Conservation (phyloP, 2,329 filamentous ascomycete species). For the Zopfia rhizophila region DNA sequence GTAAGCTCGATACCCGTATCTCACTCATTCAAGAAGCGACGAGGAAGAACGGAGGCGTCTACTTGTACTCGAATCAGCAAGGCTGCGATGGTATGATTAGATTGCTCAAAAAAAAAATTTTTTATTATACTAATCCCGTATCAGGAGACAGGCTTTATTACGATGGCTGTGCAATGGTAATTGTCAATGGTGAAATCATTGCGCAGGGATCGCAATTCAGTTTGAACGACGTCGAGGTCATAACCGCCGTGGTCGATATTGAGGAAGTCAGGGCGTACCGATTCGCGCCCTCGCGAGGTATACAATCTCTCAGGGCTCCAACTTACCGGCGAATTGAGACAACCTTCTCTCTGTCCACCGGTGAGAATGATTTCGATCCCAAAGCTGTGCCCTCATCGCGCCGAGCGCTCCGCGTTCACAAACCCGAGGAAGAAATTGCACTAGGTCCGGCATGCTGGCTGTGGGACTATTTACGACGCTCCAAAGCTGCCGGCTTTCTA, state of each 20-base stretch:
- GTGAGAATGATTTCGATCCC: conserved; percentile 56
- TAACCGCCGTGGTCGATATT: conserved; percentile 67
- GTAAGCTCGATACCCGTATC: conserved; percentile 72
- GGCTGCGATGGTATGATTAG: conserved; percentile 59
- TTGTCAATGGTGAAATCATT: conserved; percentile 70
- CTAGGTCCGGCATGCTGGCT: conserved; percentile 73
- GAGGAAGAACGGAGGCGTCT: conserved; percentile 68
- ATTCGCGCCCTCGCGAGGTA: conserved; percentile 63
- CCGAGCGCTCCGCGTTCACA: conserved; percentile 64
- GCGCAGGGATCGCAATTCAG: conserved; percentile 75
- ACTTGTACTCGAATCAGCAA: conserved; percentile 72
- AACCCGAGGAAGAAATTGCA: conserved; percentile 72
- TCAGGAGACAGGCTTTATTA: conserved; percentile 48
- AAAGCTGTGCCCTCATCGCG: conserved; percentile 57
- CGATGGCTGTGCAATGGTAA: conserved; percentile 69
- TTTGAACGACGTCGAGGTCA: conserved; percentile 65
- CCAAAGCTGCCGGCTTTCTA: conserved; percentile 64
- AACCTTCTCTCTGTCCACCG: conserved; percentile 57
- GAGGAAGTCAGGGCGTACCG: conserved; percentile 76
- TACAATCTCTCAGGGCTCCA: conserved; percentile 65
- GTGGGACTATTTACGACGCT: conserved; percentile 70
- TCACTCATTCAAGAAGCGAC: conserved; percentile 75
- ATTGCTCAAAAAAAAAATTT: too few species aligned
- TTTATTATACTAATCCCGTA: too few species aligned
- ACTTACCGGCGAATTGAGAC: conserved; percentile 59